phyloP scores from a whole-genome alignment of 805 yeast genomes.

The Candida berthetii region DNA sequence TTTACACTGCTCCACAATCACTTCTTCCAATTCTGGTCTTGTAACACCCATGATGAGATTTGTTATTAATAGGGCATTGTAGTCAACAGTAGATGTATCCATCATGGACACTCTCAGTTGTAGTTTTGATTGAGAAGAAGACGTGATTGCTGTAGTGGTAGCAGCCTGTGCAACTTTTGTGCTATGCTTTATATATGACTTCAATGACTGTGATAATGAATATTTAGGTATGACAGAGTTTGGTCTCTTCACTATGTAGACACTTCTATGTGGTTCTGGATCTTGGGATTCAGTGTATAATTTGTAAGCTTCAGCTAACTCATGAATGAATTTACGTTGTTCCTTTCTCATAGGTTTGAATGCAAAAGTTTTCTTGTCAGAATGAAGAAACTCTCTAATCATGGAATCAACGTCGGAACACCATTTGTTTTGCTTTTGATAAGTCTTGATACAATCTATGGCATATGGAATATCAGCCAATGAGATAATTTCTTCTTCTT shows the following conservation, averaged over 20 bases:
- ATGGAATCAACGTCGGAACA: constrained; percentile 55
- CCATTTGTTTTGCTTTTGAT: constrained; percentile 52
- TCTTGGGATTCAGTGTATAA: constrained; percentile 73
- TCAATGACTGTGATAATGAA: constrained; percentile 39
- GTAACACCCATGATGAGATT: constrained; percentile 51
- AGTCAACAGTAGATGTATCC: constrained; percentile 13
- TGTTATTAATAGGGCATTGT: constrained; percentile 49
- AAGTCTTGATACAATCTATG: constrained; percentile 13
- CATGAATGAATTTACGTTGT: constrained; percentile 68
- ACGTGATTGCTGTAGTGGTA: constrained; percentile 9
- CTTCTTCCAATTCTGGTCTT: constrained; percentile 33
- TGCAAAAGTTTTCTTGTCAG: constrained; percentile 37
- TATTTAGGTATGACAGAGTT: constrained; percentile 33
- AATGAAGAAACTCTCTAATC: constrained; percentile 41
- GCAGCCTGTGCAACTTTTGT: constrained; percentile 20
- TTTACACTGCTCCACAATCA: constrained; percentile 13
- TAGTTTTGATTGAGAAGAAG: constrained; percentile 11
- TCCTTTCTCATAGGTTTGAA: constrained; percentile 70
- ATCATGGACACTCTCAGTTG: constrained; percentile 9
- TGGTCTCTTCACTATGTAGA: constrained; percentile 42
- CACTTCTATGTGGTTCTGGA: constrained; percentile 72
- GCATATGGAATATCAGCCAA: constrained; percentile 13
- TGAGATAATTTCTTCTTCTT: constrained; percentile 7
- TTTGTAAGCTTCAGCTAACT: constrained; percentile 51
- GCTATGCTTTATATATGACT: constrained; percentile 25